Evolutionary conservation across 2,329 filamentous ascomycete genomes (phyloP).

Genomic region (Penicillium freii): DNA sequence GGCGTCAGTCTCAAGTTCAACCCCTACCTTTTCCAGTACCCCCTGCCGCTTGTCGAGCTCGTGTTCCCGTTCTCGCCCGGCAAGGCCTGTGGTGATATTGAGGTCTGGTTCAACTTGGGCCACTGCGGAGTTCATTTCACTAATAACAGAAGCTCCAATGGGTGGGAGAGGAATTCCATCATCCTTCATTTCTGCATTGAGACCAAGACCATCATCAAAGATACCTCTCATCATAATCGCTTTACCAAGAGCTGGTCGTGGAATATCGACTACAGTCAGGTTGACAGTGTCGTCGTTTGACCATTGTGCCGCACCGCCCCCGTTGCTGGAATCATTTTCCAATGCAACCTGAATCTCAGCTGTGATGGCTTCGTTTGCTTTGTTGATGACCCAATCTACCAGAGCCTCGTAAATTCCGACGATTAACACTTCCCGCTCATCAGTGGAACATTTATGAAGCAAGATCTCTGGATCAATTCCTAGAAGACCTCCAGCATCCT

Average conservation of each 20-base stretch:
- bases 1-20: conserved; percentile 76
- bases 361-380: conserved; percentile 82
- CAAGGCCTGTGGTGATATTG: conserved; percentile 67
- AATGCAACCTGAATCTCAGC: conserved; percentile 68
- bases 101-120: conserved; percentile 74
- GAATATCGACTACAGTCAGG: conserved; percentile 84
- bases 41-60: conserved; percentile 78
- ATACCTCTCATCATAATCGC: conserved; percentile 84
- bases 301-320: conserved; percentile 61
- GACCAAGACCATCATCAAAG: conserved; percentile 88
- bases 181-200: conserved; percentile 96
- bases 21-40: conserved; percentile 79
- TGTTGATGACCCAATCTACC: conserved; percentile 89
- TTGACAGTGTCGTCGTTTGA: conserved; percentile 78
- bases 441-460: conserved; percentile 72
- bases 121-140: conserved; percentile 83
- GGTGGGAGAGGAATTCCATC: conserved; percentile 78
- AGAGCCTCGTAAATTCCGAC: conserved; percentile 87
- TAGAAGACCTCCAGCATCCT: conserved; percentile 83
- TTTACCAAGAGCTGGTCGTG: conserved; percentile 75
- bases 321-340: conserved; percentile 65
- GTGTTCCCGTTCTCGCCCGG: conserved; percentile 70
- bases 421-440: conserved; percentile 79
- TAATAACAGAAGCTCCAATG: conserved; percentile 75
- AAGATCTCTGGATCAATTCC: conserved; percentile 85